Evolutionary conservation across 2,329 filamentous ascomycete species (phyloP), one percentile per base, ranked within the genome.

Genomic region (Colletotrichum orbiculare): DNA sequence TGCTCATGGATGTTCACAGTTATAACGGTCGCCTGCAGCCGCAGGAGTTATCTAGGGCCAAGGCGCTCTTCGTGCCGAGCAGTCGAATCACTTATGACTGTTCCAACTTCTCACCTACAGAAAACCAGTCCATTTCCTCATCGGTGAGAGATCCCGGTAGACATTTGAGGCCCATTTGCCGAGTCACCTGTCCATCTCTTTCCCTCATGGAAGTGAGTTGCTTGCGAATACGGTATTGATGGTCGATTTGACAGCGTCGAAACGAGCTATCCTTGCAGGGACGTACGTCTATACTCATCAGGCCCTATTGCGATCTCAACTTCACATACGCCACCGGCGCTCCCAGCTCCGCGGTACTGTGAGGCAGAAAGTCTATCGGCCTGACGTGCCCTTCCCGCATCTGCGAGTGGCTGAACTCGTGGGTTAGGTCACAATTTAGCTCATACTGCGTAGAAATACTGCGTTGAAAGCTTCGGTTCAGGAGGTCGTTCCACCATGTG

Each of bases 11-110:
- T 66, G 53, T 66, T 47, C 57, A 58, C 62, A 63, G 58, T 53
- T 62, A 42, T 43, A 66, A 66, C 64, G 60, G 64, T 43, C 60
- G 54, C 54, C 60, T 64, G 64, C 64, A 64, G 64, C 64, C 45
- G 60, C 54, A 59, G 45, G 38, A 64, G 12, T 43, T 59, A 17
- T 45, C 42, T 52, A 60, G 60, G 59, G 60, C 54, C 34, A 41
- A 54, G 47, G 15, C 55, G 41, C 54, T 35, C 41, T 35, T 45
- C 39, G 60, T 64, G 60, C 54, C 43, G 54, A 39, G 46, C 15
- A 46, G 59, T 63, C 52, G 47, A 48, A 66, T 52, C 58, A 62
- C 43, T 12, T 33, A 41, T 33, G 15, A 34, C 42, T 46, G 35
- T 52, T 56, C 52, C 52, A 39, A 62, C 58, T 34, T 52, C 58